Base-by-base conservation (phyloP, 768 basidiomycete genomes). In the Macrocybe gigantea region DNA sequence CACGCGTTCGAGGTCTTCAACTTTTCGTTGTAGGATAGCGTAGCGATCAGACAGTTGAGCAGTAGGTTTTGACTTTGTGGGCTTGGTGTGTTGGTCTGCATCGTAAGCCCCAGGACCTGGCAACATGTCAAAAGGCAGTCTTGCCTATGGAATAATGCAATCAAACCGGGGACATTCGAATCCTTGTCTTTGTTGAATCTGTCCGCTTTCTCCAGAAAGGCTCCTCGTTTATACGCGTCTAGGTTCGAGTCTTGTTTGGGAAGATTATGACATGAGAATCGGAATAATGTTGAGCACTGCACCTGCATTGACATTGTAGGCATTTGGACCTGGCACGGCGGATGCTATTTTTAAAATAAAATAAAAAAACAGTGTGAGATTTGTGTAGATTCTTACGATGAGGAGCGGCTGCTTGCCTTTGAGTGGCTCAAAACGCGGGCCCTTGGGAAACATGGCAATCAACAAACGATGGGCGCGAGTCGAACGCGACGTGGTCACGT, bases 1-100 rank as follows among this genome's bases (percentile, higher is more conserved):
- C n/a, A 80, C 61, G 47, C 62, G 65, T 64, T 87, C 81, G 5
- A 86, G 60, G 11, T 83, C 79, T 33, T 83, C 80, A 0, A 89
- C 73, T 54, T 83, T 82, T 51, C 70, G 73, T 58, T 84, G 77
- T 14, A 88, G 73, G 11, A 62, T 49, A 6, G 73, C 70, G 54
- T 81, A 81, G 13, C 76, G 71, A 47, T 85, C 82, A 6, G 59
- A 61, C 2, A 56, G 52, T 48, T 60, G 61, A 30, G 43, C 8
- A 32, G 47, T 31, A 4, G 54, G 45, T 14, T 56, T 59, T 1
- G 66, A 38, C 43, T 65, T 66, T 40, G 63, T 57, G 34, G 59
- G 53, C 41, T 50, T 60, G 29, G 52, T 56, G 38, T 57, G 60
- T 1, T 47, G 14, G 5, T 61, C 61, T 14, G 57, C 48, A 29